phyloP scores from a whole-genome alignment of 1,139 yeast genomes.

The Petasospora fabianii region DNA sequence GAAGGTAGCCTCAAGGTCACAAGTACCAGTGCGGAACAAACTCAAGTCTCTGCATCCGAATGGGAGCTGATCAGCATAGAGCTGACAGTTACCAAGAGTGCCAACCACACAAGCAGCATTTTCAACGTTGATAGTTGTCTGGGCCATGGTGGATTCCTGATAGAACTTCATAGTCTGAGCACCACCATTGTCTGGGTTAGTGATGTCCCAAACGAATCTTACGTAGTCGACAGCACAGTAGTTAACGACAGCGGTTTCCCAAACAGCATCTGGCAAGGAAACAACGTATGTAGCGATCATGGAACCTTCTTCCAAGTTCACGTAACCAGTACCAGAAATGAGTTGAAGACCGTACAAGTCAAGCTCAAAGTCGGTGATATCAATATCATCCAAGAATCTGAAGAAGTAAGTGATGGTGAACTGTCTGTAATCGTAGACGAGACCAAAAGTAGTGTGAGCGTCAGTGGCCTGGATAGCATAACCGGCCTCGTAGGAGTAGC shows the following conservation, averaged over 20 bases:
- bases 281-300: constrained; percentile 6
- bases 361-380: neutral
- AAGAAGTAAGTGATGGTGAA: constrained; percentile 2
- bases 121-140: neutral
- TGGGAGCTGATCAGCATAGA: neutral
- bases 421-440: constrained; percentile 1
- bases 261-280: neutral
- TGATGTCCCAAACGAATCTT: constrained; percentile 8
- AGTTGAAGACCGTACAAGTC: neutral
- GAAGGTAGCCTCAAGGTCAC: neutral
- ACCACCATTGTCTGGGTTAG: neutral
- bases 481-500: neutral
- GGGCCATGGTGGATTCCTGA: neutral
- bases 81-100: neutral
- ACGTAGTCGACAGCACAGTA: constrained; percentile 17
- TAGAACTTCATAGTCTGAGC: constrained; percentile 3
- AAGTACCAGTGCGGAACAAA: neutral
- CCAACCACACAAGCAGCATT: neutral
- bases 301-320: constrained; percentile 3
- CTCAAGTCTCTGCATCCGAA: constrained; percentile 2
- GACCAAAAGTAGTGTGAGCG: neutral
- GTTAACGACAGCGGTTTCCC: constrained; percentile 1
- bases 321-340: neutral
- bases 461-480: neutral
- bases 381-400: neutral